Percentiles rank a stretch among this genome's conserved stretches.
Evolutionary conservation across 371 early-diverging fungal genomes (phyloP).

Genomic region (Aphelidium insulamus): DNA sequence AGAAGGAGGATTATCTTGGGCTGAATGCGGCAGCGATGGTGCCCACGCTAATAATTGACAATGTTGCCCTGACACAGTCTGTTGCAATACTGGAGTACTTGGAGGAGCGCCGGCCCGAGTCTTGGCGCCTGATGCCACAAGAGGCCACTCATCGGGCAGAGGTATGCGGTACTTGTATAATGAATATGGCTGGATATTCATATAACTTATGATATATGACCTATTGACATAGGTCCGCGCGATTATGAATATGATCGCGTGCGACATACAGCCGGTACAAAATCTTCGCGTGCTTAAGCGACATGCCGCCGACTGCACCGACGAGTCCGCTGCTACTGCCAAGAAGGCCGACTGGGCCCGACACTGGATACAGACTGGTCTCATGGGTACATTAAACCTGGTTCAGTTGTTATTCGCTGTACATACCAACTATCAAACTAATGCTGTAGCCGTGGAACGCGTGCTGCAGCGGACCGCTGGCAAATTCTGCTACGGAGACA

Average conservation of each 20-base stretch:
- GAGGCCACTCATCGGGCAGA: slow-evolving; percentile 32
- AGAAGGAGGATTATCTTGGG: slow-evolving; percentile 20
- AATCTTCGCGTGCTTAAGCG: slow-evolving; percentile 47
- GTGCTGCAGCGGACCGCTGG: slow-evolving; percentile 33
- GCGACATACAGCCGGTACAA: slow-evolving; percentile 76
- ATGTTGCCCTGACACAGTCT: slow-evolving; percentile 33
- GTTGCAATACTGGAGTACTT: slow-evolving; percentile 68
- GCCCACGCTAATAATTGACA: slow-evolving; percentile 40
- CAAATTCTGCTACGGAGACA: slow-evolving; percentile 53
- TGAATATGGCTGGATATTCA: neutral
- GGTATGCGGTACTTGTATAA: slow-evolving; percentile 9
- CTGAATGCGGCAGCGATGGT: slow-evolving; percentile 43
- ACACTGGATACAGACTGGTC: slow-evolving; percentile 31
- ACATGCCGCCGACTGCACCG: slow-evolving; percentile 25
- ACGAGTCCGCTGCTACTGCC: slow-evolving; percentile 12
- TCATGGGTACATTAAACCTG: slow-evolving; percentile 20
- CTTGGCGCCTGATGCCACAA: slow-evolving; percentile 41
- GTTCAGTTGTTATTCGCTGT: no score
- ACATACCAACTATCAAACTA: neutral
- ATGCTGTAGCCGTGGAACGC: slow-evolving; percentile 27
- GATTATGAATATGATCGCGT: slow-evolving; percentile 38
- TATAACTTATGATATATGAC: neutral
- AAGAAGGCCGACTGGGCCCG: slow-evolving; percentile 36
- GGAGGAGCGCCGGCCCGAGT: slow-evolving; percentile 48
- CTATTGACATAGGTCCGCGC: slow-evolving; percentile 31